These are phyloP conservation scores for Fusarium coffeatum DNA, from an alignment of 2,329 filamentous ascomycete genomes.

Conservation along the genomic window DNA sequence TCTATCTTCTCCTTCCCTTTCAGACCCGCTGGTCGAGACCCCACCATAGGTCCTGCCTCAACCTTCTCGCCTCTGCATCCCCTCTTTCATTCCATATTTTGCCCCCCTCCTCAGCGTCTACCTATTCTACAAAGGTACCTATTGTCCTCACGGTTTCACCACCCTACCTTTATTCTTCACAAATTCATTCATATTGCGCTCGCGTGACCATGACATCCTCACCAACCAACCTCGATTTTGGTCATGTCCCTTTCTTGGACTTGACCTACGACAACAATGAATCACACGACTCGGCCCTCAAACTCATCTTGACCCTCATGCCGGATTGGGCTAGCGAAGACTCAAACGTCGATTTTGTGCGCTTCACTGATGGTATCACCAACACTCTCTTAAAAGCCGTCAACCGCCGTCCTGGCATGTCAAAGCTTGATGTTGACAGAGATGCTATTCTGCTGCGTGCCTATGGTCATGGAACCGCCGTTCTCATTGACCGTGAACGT, in stretches of 20 bases:
- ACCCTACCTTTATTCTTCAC: slow-evolving; percentile 20
- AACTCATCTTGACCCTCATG: slow-evolving; percentile 80
- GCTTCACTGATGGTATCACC: slow-evolving; percentile 98
- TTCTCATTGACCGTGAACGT: slow-evolving; percentile 95
- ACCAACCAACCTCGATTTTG: slow-evolving; percentile 50
- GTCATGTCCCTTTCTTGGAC: slow-evolving; percentile 72
- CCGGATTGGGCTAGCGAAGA: slow-evolving; percentile 83
- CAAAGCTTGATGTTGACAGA: slow-evolving; percentile 78
- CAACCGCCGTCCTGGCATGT: slow-evolving; percentile 73
- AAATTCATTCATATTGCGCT: slow-evolving; percentile 20
- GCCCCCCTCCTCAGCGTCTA: slow-evolving; percentile 4
- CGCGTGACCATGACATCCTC: slow-evolving; percentile 51
- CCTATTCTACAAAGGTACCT: not conserved
- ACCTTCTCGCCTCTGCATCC: slow-evolving; percentile 7
- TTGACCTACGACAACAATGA: slow-evolving; percentile 82
- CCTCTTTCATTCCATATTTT: slow-evolving; percentile 18
- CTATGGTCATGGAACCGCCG: slow-evolving; percentile 92
- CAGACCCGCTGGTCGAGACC: slow-evolving; percentile 17
- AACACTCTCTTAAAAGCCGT: slow-evolving; percentile 89
- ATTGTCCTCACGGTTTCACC: not conserved
- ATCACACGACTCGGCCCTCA: slow-evolving; percentile 80
- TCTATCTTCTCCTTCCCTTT: slow-evolving; percentile 12
- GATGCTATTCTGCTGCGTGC: slow-evolving; percentile 91
- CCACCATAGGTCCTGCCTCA: slow-evolving; percentile 8
- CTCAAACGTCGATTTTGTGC: slow-evolving; percentile 83